A percentile compares a stretch with the other conserved stretches of the same genome.
These are phyloP conservation scores for Pseudevernia furfuracea DNA, from an alignment of 495 filamentous ascomycete genomes.

Conservation along the genomic window DNA sequence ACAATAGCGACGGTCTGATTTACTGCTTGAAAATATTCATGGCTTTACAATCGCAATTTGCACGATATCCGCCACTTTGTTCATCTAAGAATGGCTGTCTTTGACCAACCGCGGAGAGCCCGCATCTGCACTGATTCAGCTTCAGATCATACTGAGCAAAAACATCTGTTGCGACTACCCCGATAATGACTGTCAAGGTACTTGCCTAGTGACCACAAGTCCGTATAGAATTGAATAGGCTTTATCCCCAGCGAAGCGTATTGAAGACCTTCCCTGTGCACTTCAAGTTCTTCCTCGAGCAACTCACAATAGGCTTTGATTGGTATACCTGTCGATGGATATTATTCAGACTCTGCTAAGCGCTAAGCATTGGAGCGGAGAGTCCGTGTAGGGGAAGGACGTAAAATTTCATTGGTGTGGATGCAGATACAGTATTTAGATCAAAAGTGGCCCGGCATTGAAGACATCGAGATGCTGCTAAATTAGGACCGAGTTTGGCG, in stretches of 20 bases:
- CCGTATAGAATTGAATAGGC: background rate
- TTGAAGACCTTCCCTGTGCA: background rate
- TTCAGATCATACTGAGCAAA: background rate
- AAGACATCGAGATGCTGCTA: constrained; percentile 3
- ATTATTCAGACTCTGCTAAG: background rate
- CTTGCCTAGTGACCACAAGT: background rate
- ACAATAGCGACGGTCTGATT: background rate
- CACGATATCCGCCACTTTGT: background rate
- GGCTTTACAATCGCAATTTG: background rate
- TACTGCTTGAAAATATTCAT: background rate
- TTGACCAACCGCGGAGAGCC: background rate
- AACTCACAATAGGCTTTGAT: background rate
- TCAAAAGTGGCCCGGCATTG: background rate
- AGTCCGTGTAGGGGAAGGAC: background rate
- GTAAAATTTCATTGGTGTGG: background rate
- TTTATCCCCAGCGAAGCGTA: background rate
- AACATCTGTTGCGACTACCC: background rate
- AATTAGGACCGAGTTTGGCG: constrained; percentile 26
- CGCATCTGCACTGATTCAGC: background rate
- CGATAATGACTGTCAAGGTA: background rate
- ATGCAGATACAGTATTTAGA: background rate
- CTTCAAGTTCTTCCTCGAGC: background rate
- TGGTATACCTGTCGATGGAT: background rate
- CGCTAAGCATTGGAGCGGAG: background rate
- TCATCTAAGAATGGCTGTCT: background rate